Evolutionary conservation across 2,329 filamentous ascomycete genomes (phyloP), one percentile per base, ranked within the genome.

Genomic region (Epichloe amarillans): DNA sequence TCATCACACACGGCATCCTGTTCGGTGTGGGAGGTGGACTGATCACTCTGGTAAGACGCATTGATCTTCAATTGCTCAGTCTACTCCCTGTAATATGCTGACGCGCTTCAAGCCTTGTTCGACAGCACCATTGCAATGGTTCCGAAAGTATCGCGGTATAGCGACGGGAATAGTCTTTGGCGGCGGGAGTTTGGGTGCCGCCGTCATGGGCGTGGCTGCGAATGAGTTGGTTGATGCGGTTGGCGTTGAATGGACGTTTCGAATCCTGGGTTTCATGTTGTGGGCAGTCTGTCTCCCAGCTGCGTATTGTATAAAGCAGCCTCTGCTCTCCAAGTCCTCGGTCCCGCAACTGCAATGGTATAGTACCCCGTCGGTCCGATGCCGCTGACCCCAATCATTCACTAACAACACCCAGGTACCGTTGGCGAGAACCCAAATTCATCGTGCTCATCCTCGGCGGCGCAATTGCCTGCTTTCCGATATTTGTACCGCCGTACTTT

Each of bases 401-500:
- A n/a, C 44, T 40, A 11, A 53, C 35, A 4, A 7, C 11, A 8
- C 5, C 17, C 23, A 62, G 60, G 60, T 51, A 56, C 26, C 60
- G 60, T 35, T 61, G 57, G 49, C 55, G 51, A 33, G 55, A 61
- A 12, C 41, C 52, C 21, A 53, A 60, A 2, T 62, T 62, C 23
- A 49, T 59, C 17, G 19, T 61, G 14, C 52, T 62, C 1, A 39
- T 62, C 11, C 37, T 56, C 12, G 61, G 59, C 5, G 58, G 57
- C 0, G 52, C 57, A 8, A 42, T 61, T 4, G 52, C 55, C 11
- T 62, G 58, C 35, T 62, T 62, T 46, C 58, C 60, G 2, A 51
- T 62, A 6, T 61, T 62, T 41, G 55, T 62, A 5, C 60, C 60
- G 5, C 57, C 61, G 1, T 62, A 62, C 54, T 62, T 62, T 23